A percentile compares a stretch with the other conserved stretches of the same genome.
These are phyloP conservation scores for Tulasnella sp. DNA, from an alignment of 768 basidiomycete species.

Conservation along the genomic window DNA sequence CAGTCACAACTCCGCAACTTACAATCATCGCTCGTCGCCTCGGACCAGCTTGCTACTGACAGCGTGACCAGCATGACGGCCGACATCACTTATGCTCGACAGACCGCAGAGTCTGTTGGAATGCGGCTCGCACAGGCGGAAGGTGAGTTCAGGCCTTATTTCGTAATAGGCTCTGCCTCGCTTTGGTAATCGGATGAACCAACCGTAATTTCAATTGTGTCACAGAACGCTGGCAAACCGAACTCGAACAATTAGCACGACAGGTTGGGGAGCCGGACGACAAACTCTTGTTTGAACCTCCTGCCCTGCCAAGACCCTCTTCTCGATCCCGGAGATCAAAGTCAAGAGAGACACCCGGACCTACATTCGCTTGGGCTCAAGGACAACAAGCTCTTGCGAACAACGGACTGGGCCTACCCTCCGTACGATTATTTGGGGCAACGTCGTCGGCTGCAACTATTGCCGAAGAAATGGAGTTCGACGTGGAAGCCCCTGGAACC, in stretches of 20 bases:
- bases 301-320: neutral
- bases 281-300: slow-evolving; percentile 5
- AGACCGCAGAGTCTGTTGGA: slow-evolving; percentile 5
- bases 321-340: neutral
- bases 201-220: neutral
- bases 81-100: neutral
- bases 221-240: slow-evolving; percentile 2
- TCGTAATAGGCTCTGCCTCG: neutral
- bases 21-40: neutral
- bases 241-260: neutral
- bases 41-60: neutral
- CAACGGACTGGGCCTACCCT: neutral
- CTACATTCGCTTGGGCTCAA: neutral
- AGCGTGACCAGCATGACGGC: neutral
- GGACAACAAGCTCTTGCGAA: slow-evolving; percentile 3
- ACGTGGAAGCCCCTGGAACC: neutral
- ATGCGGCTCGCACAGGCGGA: slow-evolving; percentile 3
- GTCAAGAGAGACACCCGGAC: neutral
- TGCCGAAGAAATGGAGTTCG: neutral
- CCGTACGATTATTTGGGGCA: slow-evolving; percentile 7
- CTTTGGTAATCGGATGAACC: neutral
- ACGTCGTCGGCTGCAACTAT: neutral
- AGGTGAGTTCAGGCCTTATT: slow-evolving; percentile 1
- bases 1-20: neutral
- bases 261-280: neutral